phyloP scores from a whole-genome alignment of 2,329 filamentous ascomycete species.

The Monosporascus sp. region DNA sequence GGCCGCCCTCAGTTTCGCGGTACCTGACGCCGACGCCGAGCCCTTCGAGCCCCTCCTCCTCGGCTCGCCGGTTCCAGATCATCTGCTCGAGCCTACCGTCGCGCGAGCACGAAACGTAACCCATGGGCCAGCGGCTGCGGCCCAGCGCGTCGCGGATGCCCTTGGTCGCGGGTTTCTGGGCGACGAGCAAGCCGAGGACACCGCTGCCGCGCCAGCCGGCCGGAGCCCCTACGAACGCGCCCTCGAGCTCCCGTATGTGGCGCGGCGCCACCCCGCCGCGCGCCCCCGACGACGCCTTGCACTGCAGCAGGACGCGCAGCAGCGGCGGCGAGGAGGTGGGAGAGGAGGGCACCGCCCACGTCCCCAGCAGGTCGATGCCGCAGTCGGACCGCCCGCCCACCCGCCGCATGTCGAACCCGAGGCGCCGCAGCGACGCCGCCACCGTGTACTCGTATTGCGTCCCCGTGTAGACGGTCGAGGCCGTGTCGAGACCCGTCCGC shows the following conservation, averaged over 20 bases:
- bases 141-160: conserved; percentile 71
- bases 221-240: conserved; percentile 70
- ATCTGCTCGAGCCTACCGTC: conserved; percentile 61
- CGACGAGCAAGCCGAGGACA: conserved; percentile 67
- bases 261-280: conserved; percentile 46
- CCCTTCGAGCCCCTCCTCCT: conserved; percentile 57
- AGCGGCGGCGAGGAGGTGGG: conserved; percentile 22
- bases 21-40: conserved; percentile 47
- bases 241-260: conserved; percentile 70
- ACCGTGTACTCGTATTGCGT: conserved; percentile 75
- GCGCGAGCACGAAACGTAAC: conserved; percentile 58
- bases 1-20: conserved; percentile 13
- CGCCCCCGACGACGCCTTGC: conserved; percentile 55
- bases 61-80: conserved; percentile 65
- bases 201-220: conserved; percentile 58
- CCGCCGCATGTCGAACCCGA: conserved; percentile 61
- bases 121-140: conserved; percentile 64
- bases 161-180: conserved; percentile 65
- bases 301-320: conserved; percentile 55
- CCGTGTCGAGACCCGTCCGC: conserved; percentile 47
- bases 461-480: conserved; percentile 60
- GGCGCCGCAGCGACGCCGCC: conserved; percentile 46
- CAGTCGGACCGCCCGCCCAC: conserved; percentile 62
- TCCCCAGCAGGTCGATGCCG: conserved; percentile 70
- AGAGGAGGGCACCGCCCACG: conserved; percentile 54